Evolutionary conservation across 306 rosid genomes (phyloP).

Genomic region (Prosopis cineraria): DNA sequence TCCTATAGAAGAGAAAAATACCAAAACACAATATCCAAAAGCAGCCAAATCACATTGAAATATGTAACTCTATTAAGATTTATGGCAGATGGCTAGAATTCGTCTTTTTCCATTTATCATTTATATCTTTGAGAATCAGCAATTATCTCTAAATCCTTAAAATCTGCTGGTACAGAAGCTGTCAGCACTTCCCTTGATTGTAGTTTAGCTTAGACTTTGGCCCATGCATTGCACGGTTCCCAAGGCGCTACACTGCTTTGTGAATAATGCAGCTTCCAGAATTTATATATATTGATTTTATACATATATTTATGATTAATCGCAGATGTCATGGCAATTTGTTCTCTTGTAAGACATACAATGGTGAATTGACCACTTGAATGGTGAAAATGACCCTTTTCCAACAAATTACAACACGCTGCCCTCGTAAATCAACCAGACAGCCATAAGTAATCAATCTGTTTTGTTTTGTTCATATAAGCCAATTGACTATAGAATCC

Average conservation of each 20-base stretch:
- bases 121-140: not conserved
- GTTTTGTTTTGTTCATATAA: not conserved
- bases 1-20: not conserved
- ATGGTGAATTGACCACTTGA: not conserved
- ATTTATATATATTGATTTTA: not conserved
- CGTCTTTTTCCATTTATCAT: not conserved
- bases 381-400: not conserved
- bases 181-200: not conserved
- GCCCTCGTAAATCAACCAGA: slow-evolving; percentile 1
- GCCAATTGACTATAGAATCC: slow-evolving; percentile 8
- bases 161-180: not conserved
- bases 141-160: not conserved
- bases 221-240: not conserved
- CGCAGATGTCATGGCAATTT: not conserved
- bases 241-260: not conserved
- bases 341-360: not conserved
- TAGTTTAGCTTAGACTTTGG: not conserved
- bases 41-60: not conserved
- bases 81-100: not conserved
- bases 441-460: not conserved
- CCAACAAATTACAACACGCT: not conserved
- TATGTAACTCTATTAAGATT: not conserved
- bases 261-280: not conserved
- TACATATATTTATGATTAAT: not conserved
- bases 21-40: not conserved